These are phyloP conservation scores for Claviceps sorghi DNA, from an alignment of 2,329 filamentous ascomycete genomes.

Conservation along the genomic window DNA sequence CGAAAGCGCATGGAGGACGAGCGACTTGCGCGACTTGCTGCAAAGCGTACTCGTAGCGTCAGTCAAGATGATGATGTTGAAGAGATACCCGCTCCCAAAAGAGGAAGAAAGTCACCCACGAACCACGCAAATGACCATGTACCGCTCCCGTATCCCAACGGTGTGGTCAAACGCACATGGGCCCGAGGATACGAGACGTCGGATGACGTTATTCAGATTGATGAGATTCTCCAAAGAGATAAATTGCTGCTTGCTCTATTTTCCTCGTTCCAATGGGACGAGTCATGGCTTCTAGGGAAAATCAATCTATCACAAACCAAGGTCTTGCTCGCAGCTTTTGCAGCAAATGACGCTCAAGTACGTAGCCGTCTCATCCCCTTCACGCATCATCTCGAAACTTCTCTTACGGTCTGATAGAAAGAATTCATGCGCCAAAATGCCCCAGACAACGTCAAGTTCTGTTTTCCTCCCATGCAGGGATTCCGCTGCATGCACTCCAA, in stretches of 20 bases:
- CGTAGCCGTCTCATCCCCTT: slow-evolving; percentile 6
- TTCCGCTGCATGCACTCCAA: slow-evolving; percentile 84
- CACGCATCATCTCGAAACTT: background rate
- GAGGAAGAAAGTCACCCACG: slow-evolving; percentile 7
- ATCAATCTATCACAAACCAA: slow-evolving; percentile 46
- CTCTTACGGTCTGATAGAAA: slow-evolving; percentile 21
- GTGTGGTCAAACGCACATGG: slow-evolving; percentile 72
- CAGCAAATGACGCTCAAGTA: slow-evolving; percentile 38
- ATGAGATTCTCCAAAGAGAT: slow-evolving; percentile 66
- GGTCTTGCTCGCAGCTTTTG: slow-evolving; percentile 45
- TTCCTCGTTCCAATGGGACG: slow-evolving; percentile 78
- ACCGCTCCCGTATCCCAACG: slow-evolving; percentile 33
- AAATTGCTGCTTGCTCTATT: slow-evolving; percentile 63
- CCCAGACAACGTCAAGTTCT: slow-evolving; percentile 47
- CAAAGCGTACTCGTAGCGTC: slow-evolving; percentile 30
- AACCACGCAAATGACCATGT: slow-evolving; percentile 3
- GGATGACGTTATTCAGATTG: slow-evolving; percentile 67
- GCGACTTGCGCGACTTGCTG: slow-evolving; percentile 52
- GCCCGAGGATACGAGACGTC: slow-evolving; percentile 45
- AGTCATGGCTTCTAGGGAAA: slow-evolving; percentile 64
- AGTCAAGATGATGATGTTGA: slow-evolving; percentile 15
- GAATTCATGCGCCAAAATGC: slow-evolving; percentile 32
- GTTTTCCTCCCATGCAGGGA: slow-evolving; percentile 70
- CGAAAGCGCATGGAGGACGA: slow-evolving; percentile 77
- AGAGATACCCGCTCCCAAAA: slow-evolving; percentile 16